These are phyloP conservation scores for Dendrobium officinale DNA, from an alignment of 106 monocot species.

Conservation along the genomic window DNA sequence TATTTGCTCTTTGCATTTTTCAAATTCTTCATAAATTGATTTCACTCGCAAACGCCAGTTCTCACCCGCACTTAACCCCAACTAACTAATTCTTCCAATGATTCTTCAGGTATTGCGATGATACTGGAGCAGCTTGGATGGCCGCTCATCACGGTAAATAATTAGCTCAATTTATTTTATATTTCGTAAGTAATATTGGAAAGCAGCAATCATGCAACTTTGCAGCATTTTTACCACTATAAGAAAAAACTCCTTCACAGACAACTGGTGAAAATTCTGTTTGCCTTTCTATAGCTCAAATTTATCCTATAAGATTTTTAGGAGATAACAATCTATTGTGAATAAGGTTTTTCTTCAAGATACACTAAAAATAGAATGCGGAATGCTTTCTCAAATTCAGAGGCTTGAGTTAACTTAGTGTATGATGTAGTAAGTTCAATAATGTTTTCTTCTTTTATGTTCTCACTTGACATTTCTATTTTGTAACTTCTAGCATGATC, in stretches of 20 bases:
- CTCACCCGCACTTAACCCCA: too few relatives aligned
- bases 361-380: neutral
- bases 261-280: constrained; percentile 10
- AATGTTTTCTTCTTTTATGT: neutral
- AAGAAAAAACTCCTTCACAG: constrained; percentile 63
- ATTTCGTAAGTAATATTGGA: constrained; percentile 55
- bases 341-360: neutral
- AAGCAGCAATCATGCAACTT: constrained; percentile 58
- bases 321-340: neutral
- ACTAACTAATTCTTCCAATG: too few relatives aligned
- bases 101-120: too few relatives aligned
- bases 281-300: neutral
- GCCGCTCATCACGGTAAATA: neutral
- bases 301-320: neutral
- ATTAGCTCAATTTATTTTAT: constrained; percentile 49
- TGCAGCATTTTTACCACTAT: constrained; percentile 62
- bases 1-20: too few relatives aligned
- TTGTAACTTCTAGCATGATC: neutral
- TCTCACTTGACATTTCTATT: neutral
- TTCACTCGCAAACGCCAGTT: too few relatives aligned
- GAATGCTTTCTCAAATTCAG: constrained; percentile 85
- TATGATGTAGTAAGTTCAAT: constrained; percentile 64
- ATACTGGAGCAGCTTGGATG: too few relatives aligned
- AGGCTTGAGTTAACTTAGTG: constrained; percentile 73
- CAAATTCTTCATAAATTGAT: too few relatives aligned